These are phyloP conservation scores for Fusarium albosuccineum DNA, from an alignment of 2,329 filamentous ascomycete genomes.

Conservation along the genomic window DNA sequence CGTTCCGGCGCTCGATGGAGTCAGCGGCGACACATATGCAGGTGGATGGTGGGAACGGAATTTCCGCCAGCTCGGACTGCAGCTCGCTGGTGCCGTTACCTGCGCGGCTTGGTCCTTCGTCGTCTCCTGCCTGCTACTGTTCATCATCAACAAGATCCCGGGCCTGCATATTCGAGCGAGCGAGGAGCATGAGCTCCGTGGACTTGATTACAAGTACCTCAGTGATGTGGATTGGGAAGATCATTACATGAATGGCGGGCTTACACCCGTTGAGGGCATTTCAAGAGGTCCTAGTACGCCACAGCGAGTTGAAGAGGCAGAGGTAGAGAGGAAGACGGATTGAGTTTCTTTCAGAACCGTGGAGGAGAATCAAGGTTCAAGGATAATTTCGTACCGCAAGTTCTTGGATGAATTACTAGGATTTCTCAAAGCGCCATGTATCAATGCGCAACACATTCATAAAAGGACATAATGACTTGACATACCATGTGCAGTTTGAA, in stretches of 20 bases:
- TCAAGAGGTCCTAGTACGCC: conserved; percentile 19
- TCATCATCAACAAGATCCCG: conserved; percentile 69
- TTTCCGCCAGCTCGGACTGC: conserved; percentile 67
- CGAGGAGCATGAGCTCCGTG: conserved; percentile 67
- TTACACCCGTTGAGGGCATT: conserved; percentile 36
- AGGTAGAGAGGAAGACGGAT: conserved; percentile 29
- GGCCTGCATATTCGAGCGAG: conserved; percentile 67
- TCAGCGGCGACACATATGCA: conserved; percentile 54
- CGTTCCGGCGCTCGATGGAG: conserved; percentile 66
- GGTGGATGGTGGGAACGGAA: conserved; percentile 66
- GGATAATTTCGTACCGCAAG: too few relatives aligned
- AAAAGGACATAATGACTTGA: too few relatives aligned
- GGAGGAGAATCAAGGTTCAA: not conserved
- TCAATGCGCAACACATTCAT: too few relatives aligned
- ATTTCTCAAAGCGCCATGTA: too few relatives aligned
- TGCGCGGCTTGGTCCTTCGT: conserved; percentile 68
- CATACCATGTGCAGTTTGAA: too few relatives aligned
- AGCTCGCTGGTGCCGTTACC: conserved; percentile 68
- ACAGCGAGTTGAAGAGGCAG: conserved; percentile 9
- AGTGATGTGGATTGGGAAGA: conserved; percentile 46
- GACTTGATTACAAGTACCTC: conserved; percentile 59
- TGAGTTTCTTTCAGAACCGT: not conserved
- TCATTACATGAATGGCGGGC: conserved; percentile 30
- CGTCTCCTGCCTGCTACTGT: conserved; percentile 65
- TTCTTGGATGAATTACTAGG: too few relatives aligned